Conservation (phyloP, 1,284 basidiomycete genomes). For the Amylostereum chailletii region DNA sequence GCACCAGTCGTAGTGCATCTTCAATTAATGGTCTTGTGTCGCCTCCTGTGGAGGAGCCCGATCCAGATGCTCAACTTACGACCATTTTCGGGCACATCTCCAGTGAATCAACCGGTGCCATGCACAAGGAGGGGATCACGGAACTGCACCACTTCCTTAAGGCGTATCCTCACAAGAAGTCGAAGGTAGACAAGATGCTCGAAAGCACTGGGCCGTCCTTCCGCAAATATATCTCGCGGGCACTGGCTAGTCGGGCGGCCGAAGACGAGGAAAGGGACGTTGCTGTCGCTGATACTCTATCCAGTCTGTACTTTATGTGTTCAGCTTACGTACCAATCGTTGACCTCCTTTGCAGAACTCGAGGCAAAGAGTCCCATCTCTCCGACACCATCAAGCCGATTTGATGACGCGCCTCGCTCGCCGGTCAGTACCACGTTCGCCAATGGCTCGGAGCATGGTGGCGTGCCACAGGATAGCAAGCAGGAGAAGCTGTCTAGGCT, state of each 20-base stretch:
- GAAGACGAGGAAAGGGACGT: conserved; percentile 76
- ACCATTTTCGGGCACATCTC: conserved; percentile 87
- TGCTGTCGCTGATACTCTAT: conserved; percentile 69
- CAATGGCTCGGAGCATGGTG: conserved; percentile 19
- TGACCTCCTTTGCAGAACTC: conserved; percentile 37
- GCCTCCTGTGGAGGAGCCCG: conserved; percentile 58
- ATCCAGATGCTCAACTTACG: conserved; percentile 72
- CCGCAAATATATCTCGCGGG: conserved; percentile 78
- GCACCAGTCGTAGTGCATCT: conserved; percentile 56
- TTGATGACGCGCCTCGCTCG: conserved; percentile 12
- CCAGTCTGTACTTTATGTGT: conserved; percentile 41
- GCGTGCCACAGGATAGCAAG: conserved; percentile 23
- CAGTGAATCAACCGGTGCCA: conserved; percentile 75
- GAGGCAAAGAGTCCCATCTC: conserved; percentile 41
- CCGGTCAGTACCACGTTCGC: conserved; percentile 24
- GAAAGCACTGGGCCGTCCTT: conserved; percentile 78
- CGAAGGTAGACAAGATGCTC: conserved; percentile 78
- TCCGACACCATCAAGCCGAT: conserved; percentile 12
- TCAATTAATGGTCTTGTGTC: conserved; percentile 43
- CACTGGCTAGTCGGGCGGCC: conserved; percentile 73
- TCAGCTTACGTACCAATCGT: not conserved
- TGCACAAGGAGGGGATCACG: conserved; percentile 89
- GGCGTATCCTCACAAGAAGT: conserved; percentile 81
- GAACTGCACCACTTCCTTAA: conserved; percentile 93
- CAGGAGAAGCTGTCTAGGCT: conserved; percentile 61